Conservation (phyloP, 208 protist species). For the Leishmania aethiopica region DNA sequence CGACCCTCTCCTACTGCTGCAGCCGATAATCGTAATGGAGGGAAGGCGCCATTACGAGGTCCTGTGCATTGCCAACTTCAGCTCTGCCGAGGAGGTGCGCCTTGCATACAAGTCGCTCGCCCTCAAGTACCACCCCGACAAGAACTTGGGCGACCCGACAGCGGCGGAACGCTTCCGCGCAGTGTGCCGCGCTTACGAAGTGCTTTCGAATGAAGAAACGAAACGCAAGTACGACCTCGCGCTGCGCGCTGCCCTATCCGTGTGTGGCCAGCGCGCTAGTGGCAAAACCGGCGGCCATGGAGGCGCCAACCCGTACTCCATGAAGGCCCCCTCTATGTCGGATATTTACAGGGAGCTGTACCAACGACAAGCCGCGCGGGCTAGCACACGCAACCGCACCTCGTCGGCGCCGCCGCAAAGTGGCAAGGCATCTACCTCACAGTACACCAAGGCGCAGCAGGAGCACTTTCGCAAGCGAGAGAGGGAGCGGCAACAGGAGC, state of each 20-base stretch:
- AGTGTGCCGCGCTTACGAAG: conserved; percentile 96
- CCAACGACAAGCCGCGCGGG: conserved; percentile 26
- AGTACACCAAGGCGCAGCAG: conserved; percentile 73
- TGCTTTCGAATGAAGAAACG: conserved; percentile 94
- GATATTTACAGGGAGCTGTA: conserved; percentile 45
- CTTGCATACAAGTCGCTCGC: conserved; percentile 94
- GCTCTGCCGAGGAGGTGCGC: conserved; percentile 87
- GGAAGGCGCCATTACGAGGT: conserved; percentile 78
- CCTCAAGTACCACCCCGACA: conserved; percentile 96
- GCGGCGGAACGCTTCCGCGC: conserved; percentile 87
- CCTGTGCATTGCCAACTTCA: conserved; percentile 85
- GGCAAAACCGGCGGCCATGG: conserved; percentile 1
- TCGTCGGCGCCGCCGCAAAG: conserved; percentile 13
- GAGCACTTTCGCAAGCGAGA: conserved; percentile 66
- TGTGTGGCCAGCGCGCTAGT: conserved; percentile 7
- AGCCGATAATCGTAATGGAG: background rate
- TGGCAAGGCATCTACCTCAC: conserved; percentile 14
- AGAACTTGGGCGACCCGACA: conserved; percentile 84
- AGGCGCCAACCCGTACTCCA: conserved; percentile 32
- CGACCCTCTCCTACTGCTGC: background rate
- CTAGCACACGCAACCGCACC: conserved; percentile 8
- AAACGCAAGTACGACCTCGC: conserved; percentile 95
- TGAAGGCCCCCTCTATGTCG: conserved; percentile 23
- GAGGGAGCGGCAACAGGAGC: conserved; percentile 65
- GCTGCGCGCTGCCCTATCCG: conserved; percentile 53